These are phyloP conservation scores for Clonostachys chloroleuca DNA, from an alignment of 2,329 filamentous ascomycete genomes.

Conservation along the genomic window DNA sequence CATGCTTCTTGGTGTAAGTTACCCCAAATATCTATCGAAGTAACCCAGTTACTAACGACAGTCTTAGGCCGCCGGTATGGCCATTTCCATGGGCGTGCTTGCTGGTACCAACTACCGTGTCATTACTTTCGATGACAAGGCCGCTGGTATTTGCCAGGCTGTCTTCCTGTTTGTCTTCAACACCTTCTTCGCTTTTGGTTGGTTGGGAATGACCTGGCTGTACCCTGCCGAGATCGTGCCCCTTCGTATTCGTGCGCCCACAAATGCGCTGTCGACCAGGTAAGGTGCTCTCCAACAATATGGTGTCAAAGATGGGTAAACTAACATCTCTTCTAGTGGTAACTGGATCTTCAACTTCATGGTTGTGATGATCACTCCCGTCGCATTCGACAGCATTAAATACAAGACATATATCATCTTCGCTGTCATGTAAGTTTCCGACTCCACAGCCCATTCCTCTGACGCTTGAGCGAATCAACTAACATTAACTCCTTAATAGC, in stretches of 20 bases:
- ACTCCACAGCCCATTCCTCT: too few species aligned
- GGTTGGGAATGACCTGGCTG: constrained; percentile 57
- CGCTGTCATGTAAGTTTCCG: constrained; percentile 23
- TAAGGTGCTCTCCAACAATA: constrained; percentile 34
- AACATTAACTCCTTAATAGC: too few species aligned
- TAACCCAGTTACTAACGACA: too few species aligned
- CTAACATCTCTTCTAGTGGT: background rate
- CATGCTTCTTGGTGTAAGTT: constrained; percentile 52
- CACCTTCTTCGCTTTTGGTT: constrained; percentile 50
- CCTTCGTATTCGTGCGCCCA: constrained; percentile 48
- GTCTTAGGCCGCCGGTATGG: constrained; percentile 49
- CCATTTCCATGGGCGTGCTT: constrained; percentile 56
- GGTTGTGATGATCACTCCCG: constrained; percentile 70
- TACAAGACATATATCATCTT: constrained; percentile 54
- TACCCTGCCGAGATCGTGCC: constrained; percentile 59
- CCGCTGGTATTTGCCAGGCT: constrained; percentile 21
- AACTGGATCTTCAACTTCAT: constrained; percentile 20
- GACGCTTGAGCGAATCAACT: too few species aligned
- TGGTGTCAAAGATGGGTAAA: constrained; percentile 63
- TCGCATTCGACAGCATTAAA: constrained; percentile 54
- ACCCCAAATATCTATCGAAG: too few species aligned
- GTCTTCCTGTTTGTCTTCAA: constrained; percentile 59
- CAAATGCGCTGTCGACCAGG: constrained; percentile 51
- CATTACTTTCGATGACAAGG: constrained; percentile 16
- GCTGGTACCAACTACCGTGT: constrained; percentile 22